Evolutionary conservation across 1,139 yeast species (phyloP), one percentile per base, ranked within the genome.

Genomic region (Yamadazyma buinensis): DNA sequence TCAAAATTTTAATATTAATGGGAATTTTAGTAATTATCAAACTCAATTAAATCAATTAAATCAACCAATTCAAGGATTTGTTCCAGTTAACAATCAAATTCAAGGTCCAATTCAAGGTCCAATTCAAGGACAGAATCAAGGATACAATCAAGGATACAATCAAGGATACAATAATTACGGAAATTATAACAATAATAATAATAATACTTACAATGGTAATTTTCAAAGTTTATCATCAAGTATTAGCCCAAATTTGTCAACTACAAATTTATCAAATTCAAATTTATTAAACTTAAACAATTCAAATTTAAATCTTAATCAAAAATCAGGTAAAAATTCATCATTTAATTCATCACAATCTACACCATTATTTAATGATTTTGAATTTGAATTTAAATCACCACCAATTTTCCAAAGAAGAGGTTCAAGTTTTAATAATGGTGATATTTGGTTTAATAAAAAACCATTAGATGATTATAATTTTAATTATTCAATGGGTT

Each of bases 321-420:
- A 7, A 5, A 17, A 17, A 5, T 5, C 19, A 5, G 19, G 19
- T 17, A 17, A 5, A 5, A 17, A 17, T 17, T 5, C 5, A 7
- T 17, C 12, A 17, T 14, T 8, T 13, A 5, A 15, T 13, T 23
- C 28, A 5, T 33, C 32, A 22, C 43, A 36, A 5, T 40, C 46
- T 1, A 45, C 49, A 12, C 47, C 46, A 3, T 26, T 39, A 13
- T 45, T 45, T 26, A 45, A 45, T 33, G 47, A 43, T 15, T 41
- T 35, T 28, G 46, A 42, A 20, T 41, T 38, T 25, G 29, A 24
- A 7, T 26, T 28, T n/a, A 23, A 29, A 19, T 20, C 28, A n/a
- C 32, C 38, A 2, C 35, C 32, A 12, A 23, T 18, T 9, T 21
- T 29, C 13, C 33, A 28, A 17, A 28, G 30, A 12, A 20, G 35